A percentile compares a stretch with the other conserved stretches of the same genome.
Evolutionary conservation across 176 grass and related monocot genomes (phyloP).

Genomic region (Luzula sylvatica): DNA sequence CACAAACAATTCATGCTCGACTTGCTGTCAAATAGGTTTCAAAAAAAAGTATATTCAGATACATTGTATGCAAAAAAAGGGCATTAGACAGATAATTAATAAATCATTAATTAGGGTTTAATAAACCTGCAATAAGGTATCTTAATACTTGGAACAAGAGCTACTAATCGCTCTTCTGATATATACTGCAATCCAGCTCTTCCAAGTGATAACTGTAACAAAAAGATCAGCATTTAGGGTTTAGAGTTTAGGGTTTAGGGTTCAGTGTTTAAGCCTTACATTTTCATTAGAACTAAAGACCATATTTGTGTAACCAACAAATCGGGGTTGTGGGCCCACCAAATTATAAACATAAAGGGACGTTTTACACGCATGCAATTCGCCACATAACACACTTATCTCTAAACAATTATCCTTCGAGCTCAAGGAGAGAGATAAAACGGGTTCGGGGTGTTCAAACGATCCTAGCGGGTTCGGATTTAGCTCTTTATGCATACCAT

Average conservation of each 20-base stretch:
- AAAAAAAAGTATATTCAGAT: conserved; percentile 14
- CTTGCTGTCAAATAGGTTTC: conserved; percentile 36
- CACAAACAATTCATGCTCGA: conserved; percentile 50
- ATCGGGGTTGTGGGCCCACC: conserved; percentile 35
- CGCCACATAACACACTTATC: conserved; percentile 63
- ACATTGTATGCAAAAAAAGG: background rate
- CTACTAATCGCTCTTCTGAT: conserved; percentile 48
- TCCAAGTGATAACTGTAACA: conserved; percentile 48
- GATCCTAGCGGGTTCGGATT: conserved; percentile 30
- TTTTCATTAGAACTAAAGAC: conserved; percentile 48
- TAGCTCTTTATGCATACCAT: conserved; percentile 20
- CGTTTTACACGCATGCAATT: conserved; percentile 38
- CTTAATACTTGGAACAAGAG: conserved; percentile 44
- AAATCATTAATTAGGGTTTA: conserved; percentile 16
- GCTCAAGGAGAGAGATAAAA: conserved; percentile 58
- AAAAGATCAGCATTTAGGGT: background rate
- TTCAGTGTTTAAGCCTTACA: conserved; percentile 28
- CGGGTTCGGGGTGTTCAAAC: conserved; percentile 53
- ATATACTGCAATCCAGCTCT: conserved; percentile 62
- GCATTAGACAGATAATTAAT: background rate
- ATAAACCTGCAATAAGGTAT: conserved; percentile 78
- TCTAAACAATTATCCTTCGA: conserved; percentile 34
- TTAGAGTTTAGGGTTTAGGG: too few relatives aligned
- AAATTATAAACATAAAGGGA: conserved; percentile 54
- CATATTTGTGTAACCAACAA: conserved; percentile 56